A percentile compares a stretch with the other conserved stretches of the same genome.
phyloP scores from a whole-genome alignment of 2,329 filamentous ascomycete genomes.

The Dendrostoma leiphaemia region DNA sequence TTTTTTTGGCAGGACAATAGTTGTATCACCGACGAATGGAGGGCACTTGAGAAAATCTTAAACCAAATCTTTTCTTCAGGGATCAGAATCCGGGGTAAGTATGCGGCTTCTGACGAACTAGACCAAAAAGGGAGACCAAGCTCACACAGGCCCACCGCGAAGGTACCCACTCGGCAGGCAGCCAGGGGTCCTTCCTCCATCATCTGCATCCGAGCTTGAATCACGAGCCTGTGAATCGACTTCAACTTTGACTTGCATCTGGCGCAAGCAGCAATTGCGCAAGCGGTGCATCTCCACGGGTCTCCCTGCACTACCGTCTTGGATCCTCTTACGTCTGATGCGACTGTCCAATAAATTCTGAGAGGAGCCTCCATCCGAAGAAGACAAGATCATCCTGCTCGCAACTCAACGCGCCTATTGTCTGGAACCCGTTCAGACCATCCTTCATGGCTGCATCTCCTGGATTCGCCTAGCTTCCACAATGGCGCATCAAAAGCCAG shows the following conservation, averaged over 20 bases:
- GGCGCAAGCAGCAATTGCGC: neutral
- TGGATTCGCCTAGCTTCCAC: conserved; percentile 24
- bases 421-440: neutral
- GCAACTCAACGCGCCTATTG: neutral
- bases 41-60: neutral
- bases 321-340: neutral
- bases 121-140: neutral
- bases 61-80: conserved; percentile 8
- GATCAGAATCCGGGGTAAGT: conserved; percentile 8
- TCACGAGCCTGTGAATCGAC: neutral
- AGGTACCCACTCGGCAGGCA: conserved; percentile 11
- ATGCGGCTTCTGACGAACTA: conserved; percentile 8
- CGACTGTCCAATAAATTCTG: neutral
- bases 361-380: neutral
- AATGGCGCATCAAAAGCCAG: conserved; percentile 29
- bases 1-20: neutral
- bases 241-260: neutral
- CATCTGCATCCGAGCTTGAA: conserved; percentile 7
- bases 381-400: conserved; percentile 6
- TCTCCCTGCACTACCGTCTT: neutral
- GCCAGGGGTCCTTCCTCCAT: conserved; percentile 11
- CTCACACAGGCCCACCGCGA: neutral
- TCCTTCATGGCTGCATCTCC: conserved; percentile 25
- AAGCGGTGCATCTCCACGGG: neutral
- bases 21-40: neutral